Evolutionary conservation across 2,329 filamentous ascomycete genomes (phyloP).

Genomic region (Coleophoma crateriformis): DNA sequence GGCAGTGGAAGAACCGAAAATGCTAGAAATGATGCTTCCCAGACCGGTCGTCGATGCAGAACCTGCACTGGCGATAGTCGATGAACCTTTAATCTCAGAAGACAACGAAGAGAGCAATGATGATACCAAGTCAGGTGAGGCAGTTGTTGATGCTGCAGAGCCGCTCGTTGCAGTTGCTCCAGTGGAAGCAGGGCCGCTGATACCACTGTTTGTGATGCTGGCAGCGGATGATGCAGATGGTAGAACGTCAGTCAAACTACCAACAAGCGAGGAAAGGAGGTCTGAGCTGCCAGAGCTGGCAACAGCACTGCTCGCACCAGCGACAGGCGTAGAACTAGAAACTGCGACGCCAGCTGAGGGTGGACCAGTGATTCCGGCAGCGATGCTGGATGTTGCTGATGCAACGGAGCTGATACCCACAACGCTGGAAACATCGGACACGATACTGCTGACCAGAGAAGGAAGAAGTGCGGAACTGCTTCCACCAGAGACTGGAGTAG

Average conservation of each 20-base stretch:
- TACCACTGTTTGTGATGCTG: constrained; percentile 3
- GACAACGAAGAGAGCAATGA: neutral
- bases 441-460: neutral
- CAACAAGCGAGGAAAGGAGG: neutral
- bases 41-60: constrained; percentile 1
- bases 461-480: neutral
- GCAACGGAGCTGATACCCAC: neutral
- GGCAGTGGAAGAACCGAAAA: neutral
- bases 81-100: neutral
- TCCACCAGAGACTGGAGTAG: neutral
- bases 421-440: neutral
- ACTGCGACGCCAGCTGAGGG: neutral
- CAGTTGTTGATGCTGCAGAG: neutral
- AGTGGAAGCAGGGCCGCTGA: neutral
- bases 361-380: neutral
- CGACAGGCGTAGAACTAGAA: neutral
- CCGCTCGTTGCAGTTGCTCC: neutral
- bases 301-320: constrained; percentile 1
- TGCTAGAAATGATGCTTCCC: constrained; percentile 1
- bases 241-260: neutral
- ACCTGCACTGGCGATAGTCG: neutral
- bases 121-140: neutral
- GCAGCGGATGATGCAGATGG: neutral
- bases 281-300: neutral
- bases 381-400: neutral